phyloP scores from a whole-genome alignment of 163 green algal genomes.

The Chlorella variabilis region DNA sequence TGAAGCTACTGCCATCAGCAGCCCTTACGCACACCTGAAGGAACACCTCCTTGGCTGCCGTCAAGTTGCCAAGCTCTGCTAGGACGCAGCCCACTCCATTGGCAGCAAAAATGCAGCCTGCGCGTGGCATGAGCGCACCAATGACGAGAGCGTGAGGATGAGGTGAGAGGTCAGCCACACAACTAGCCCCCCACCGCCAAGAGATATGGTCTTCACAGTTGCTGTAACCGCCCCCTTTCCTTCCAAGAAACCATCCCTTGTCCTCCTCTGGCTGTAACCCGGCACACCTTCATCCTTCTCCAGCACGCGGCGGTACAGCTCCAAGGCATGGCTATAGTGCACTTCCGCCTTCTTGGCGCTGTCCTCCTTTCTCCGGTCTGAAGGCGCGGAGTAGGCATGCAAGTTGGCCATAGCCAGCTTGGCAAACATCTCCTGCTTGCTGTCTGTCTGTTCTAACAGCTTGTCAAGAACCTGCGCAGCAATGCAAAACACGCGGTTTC shows the following conservation, averaged over 20 bases:
- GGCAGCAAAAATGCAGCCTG: slow-evolving; percentile 85
- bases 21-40: slow-evolving; percentile 45
- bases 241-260: too few relatives aligned
- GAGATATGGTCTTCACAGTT: too few relatives aligned
- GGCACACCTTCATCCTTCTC: slow-evolving; percentile 42
- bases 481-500: too few relatives aligned
- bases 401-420: slow-evolving; percentile 59
- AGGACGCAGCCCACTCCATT: slow-evolving; percentile 89
- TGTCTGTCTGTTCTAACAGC: slow-evolving; percentile 45
- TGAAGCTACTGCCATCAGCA: too few relatives aligned
- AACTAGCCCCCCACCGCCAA: too few relatives aligned
- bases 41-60: slow-evolving; percentile 77
- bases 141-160: not conserved
- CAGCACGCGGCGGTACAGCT: slow-evolving; percentile 42
- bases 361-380: slow-evolving; percentile 27
- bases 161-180: not conserved
- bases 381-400: slow-evolving; percentile 53
- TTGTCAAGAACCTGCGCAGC: slow-evolving; percentile 45
- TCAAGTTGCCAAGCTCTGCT: slow-evolving; percentile 79
- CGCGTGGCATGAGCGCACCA: not conserved
- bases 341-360: slow-evolving; percentile 27
- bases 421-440: slow-evolving; percentile 55
- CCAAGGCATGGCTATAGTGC: slow-evolving; percentile 37
- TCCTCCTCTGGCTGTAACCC: too few relatives aligned
- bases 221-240: too few relatives aligned